Conservation (phyloP, 2,329 filamentous ascomycete species). For the Botrytis galanthina region DNA sequence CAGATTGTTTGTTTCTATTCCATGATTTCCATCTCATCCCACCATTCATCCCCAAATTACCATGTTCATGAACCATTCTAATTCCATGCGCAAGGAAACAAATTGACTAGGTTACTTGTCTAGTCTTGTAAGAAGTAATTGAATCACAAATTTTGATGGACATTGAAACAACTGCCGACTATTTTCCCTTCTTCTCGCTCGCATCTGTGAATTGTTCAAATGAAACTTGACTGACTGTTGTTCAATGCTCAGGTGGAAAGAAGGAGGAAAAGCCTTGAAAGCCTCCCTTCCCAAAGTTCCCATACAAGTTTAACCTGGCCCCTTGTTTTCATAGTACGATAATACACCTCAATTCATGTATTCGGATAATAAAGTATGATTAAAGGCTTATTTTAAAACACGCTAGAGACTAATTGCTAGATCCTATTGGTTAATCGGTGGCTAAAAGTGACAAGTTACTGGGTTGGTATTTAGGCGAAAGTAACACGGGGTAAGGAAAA, state of each 20-base stretch:
- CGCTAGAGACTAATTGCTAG: neutral
- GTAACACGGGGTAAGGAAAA: constrained; percentile 12
- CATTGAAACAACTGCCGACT: neutral
- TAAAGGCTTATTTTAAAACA: constrained; percentile 12
- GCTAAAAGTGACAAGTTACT: constrained; percentile 9
- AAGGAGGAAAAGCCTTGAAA: neutral
- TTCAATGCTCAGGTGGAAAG: neutral
- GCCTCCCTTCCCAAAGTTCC: neutral
- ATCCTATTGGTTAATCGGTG: constrained; percentile 2
- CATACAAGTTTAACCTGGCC: neutral
- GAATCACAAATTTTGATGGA: neutral
- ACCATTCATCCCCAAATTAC: neutral
- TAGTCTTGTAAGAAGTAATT: neutral
- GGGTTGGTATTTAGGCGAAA: constrained; percentile 1
- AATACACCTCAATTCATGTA: neutral
- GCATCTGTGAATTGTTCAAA: neutral
- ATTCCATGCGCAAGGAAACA: neutral
- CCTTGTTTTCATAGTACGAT: constrained; percentile 11
- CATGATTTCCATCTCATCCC: too few relatives aligned
- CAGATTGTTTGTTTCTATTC: neutral
- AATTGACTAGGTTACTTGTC: neutral
- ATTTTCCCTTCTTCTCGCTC: neutral
- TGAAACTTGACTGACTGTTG: neutral
- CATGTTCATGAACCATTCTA: neutral
- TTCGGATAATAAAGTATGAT: constrained; percentile 5